phyloP scores from a whole-genome alignment of 495 filamentous ascomycete species.

The Xylaria nigripes region DNA sequence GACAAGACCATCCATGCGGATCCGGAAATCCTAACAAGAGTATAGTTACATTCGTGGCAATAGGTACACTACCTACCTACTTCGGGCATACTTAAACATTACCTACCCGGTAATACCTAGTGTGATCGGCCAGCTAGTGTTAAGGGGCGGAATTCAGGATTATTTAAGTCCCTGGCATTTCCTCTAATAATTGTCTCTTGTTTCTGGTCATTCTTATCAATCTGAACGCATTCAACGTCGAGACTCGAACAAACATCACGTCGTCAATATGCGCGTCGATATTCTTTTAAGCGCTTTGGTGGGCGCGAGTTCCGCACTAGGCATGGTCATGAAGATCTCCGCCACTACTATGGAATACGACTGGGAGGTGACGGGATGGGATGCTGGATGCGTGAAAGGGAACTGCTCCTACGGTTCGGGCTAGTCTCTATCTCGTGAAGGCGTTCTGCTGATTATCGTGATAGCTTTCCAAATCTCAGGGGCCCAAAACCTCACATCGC shows the following conservation, averaged over 20 bases:
- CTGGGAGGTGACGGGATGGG: constrained; percentile 25
- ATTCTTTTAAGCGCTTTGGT: constrained; percentile 15
- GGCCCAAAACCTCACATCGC: constrained; percentile 10
- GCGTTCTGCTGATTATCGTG: neutral
- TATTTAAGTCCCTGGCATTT: neutral
- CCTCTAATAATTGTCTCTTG: neutral
- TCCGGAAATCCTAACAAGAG: neutral
- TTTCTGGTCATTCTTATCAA: neutral
- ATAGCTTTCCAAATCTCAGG: constrained; percentile 24
- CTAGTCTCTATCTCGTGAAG: neutral
- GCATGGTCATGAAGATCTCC: constrained; percentile 14
- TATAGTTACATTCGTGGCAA: constrained; percentile 1
- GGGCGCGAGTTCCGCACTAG: constrained; percentile 16
- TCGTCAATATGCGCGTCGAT: constrained; percentile 20
- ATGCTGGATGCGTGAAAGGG: constrained; percentile 14
- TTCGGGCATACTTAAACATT: neutral
- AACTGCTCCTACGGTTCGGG: constrained; percentile 20
- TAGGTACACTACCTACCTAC: neutral
- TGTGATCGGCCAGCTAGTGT: neutral
- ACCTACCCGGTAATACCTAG: no score
- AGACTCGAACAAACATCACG: neutral
- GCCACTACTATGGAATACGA: constrained; percentile 12
- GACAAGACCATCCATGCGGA: neutral
- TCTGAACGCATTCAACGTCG: neutral
- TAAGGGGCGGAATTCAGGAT: neutral